Conservation (phyloP, 169 alveolate species). For the Plasmodium cynomolgi region DNA sequence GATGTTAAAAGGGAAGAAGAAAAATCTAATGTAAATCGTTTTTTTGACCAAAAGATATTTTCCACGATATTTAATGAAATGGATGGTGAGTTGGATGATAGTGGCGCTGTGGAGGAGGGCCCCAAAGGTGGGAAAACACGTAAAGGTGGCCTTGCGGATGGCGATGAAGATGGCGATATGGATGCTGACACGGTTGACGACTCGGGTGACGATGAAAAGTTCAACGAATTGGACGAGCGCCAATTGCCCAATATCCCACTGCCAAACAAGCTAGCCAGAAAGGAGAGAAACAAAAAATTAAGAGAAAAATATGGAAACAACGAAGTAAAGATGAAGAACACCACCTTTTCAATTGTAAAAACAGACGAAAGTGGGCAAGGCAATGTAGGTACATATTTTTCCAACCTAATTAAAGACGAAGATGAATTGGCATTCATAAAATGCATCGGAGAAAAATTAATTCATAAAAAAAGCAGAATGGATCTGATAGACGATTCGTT, state of each 20-base stretch:
- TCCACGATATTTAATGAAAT: slow-evolving; percentile 50
- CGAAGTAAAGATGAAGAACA: slow-evolving; percentile 68
- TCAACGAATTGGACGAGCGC: slow-evolving; percentile 47
- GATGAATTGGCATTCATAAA: slow-evolving; percentile 78
- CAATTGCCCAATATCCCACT: slow-evolving; percentile 64
- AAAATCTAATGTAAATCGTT: slow-evolving; percentile 21
- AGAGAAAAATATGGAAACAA: slow-evolving; percentile 68
- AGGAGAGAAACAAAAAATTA: slow-evolving; percentile 66
- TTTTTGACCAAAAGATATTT: slow-evolving; percentile 72
- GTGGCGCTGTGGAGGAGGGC: slow-evolving; percentile 21
- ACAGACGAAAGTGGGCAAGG: slow-evolving; percentile 35
- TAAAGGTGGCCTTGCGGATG: not conserved
- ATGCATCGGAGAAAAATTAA: slow-evolving; percentile 80
- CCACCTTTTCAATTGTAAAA: slow-evolving; percentile 69
- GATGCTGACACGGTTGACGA: not conserved
- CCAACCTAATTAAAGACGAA: slow-evolving; percentile 76
- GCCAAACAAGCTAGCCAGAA: slow-evolving; percentile 72
- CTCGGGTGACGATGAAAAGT: slow-evolving; percentile 13
- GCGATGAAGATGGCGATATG: not conserved
- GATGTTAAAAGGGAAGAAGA: slow-evolving; percentile 51
- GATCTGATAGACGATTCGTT: slow-evolving; percentile 95
- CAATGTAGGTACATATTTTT: slow-evolving; percentile 41
- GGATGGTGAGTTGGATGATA: slow-evolving; percentile 12
- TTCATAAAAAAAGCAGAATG: slow-evolving; percentile 93
- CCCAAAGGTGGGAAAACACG: not conserved